These are phyloP conservation scores for Cystofilobasidium capitatum DNA, from an alignment of 768 basidiomycete species.

Conservation along the genomic window DNA sequence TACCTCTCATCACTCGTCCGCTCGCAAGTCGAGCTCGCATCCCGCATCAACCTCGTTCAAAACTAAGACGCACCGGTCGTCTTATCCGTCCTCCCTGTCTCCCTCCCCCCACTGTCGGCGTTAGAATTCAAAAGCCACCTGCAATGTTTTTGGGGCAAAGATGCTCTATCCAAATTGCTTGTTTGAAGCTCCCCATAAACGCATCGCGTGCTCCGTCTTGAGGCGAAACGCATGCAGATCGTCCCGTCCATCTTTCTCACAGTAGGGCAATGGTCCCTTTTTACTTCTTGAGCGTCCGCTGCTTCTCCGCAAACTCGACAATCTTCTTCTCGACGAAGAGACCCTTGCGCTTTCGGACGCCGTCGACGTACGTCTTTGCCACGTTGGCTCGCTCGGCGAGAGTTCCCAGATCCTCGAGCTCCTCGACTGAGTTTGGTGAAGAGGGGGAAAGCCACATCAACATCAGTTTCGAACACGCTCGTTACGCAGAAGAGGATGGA, in stretches of 20 bases:
- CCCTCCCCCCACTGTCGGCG: neutral
- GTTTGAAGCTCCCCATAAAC: no score
- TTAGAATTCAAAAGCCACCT: neutral
- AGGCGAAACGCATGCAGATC: no score
- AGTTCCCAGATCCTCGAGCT: constrained; percentile 90
- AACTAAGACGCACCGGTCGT: neutral
- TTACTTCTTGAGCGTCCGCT: constrained; percentile 60
- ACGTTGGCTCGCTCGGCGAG: constrained; percentile 87
- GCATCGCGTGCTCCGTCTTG: no score
- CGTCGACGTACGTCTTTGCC: constrained; percentile 88
- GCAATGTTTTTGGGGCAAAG: no score
- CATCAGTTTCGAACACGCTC: no score
- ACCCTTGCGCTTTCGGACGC: constrained; percentile 81
- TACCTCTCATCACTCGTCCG: constrained; percentile 89
- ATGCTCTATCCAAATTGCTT: no score
- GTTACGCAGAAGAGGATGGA: neutral
- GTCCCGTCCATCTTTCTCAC: no score
- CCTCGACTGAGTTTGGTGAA: constrained; percentile 51
- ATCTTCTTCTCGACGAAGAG: constrained; percentile 92
- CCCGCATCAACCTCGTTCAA: constrained; percentile 64
- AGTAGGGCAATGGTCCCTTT: neutral
- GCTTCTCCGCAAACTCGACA: constrained; percentile 93
- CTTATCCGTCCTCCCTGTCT: neutral
- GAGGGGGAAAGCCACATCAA: neutral
- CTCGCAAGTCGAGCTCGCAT: constrained; percentile 84